phyloP scores from a whole-genome alignment of 129 eudicot species.

The Flaveria robusta region DNA sequence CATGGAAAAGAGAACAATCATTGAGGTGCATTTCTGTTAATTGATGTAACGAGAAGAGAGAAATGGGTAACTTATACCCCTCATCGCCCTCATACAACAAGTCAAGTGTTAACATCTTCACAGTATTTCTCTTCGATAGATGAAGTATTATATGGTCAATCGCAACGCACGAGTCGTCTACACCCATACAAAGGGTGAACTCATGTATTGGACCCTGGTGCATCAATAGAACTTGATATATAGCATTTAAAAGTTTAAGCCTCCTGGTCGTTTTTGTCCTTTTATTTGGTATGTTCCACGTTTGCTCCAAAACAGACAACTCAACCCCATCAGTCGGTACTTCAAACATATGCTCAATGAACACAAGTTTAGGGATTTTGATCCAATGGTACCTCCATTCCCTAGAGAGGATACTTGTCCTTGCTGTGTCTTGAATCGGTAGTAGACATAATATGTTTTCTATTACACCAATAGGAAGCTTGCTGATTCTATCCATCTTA shows the following conservation, averaged over 20 bases:
- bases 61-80: slow-evolving; percentile 11
- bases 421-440: slow-evolving; percentile 21
- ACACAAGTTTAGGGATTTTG: slow-evolving; percentile 20
- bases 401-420: slow-evolving; percentile 21
- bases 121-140: slow-evolving; percentile 13
- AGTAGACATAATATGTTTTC: slow-evolving; percentile 24
- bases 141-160: slow-evolving; percentile 19
- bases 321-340: not conserved
- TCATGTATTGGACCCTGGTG: slow-evolving; percentile 25
- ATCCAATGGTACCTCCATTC: slow-evolving; percentile 23
- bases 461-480: slow-evolving; percentile 12
- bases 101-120: slow-evolving; percentile 24
- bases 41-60: slow-evolving; percentile 13
- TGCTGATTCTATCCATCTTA: slow-evolving; percentile 21
- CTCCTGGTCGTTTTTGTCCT: not conserved
- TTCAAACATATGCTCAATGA: slow-evolving; percentile 4
- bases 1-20: not conserved
- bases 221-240: slow-evolving; percentile 19
- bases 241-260: slow-evolving; percentile 19
- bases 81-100: not conserved
- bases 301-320: not conserved
- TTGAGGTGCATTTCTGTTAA: not conserved
- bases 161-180: slow-evolving; percentile 8
- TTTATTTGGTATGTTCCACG: not conserved
- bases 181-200: slow-evolving; percentile 9